phyloP scores from a whole-genome alignment of 164 flowering plant genomes.

The Liriodendron chinense region DNA sequence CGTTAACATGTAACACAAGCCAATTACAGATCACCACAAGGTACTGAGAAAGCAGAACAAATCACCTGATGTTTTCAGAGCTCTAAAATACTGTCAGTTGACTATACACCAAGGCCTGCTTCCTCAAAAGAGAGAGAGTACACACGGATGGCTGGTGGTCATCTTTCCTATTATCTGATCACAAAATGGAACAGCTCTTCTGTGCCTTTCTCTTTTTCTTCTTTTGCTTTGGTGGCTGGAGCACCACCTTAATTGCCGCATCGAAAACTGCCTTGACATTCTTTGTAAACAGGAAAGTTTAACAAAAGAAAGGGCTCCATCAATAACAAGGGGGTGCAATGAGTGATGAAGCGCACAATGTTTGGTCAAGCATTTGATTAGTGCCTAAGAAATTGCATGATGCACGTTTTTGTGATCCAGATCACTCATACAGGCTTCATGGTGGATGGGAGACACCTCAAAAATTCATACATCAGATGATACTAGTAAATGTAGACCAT shows the following conservation, averaged over 20 bases:
- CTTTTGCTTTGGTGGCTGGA: conserved; percentile 83
- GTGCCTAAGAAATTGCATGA: too few relatives aligned
- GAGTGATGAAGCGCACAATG: background rate
- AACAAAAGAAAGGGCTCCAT: background rate
- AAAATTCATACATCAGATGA: too few relatives aligned
- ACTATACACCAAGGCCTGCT: conserved; percentile 3
- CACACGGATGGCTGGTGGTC: background rate
- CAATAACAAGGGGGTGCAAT: background rate
- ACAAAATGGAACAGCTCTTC: conserved; percentile 53
- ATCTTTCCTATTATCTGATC: background rate
- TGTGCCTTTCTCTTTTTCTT: conserved; percentile 65
- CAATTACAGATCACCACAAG: background rate
- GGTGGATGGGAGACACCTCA: too few relatives aligned
- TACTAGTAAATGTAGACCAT: too few relatives aligned
- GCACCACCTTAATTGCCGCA: conserved; percentile 88
- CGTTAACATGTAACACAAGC: conserved; percentile 1
- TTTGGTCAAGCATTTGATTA: background rate
- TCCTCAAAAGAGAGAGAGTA: background rate
- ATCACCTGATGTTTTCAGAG: background rate
- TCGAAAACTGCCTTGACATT: conserved; percentile 89
- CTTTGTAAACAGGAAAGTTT: conserved; percentile 28
- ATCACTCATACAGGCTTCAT: too few relatives aligned
- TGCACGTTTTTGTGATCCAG: too few relatives aligned
- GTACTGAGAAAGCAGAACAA: background rate
- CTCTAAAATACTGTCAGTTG: conserved; percentile 5